phyloP scores from a whole-genome alignment of 2,329 filamentous ascomycete genomes.

The Fusarium siculi region DNA sequence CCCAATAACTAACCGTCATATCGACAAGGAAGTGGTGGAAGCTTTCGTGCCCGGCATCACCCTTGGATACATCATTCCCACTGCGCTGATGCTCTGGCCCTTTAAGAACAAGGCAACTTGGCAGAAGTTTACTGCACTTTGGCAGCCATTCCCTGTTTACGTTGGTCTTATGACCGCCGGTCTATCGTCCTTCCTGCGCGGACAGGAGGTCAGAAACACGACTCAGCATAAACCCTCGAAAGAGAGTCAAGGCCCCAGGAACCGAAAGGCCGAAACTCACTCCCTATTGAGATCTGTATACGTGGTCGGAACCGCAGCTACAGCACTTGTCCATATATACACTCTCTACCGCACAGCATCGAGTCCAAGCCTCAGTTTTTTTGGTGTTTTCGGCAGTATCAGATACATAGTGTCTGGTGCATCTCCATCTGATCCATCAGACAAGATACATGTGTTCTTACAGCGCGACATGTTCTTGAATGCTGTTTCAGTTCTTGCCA shows the following conservation, averaged over 20 bases:
- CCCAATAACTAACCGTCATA: accelerated
- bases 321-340: background rate
- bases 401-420: background rate
- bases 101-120: background rate
- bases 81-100: background rate
- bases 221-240: background rate
- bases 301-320: background rate
- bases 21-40: background rate
- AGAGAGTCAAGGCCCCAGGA: accelerated
- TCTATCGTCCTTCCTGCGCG: accelerated
- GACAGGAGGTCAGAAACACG: accelerated
- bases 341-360: background rate
- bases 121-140: background rate
- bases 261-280: accelerated
- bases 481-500: background rate
- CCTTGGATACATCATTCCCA: background rate
- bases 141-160: constrained; percentile 4
- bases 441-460: background rate
- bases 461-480: constrained; percentile 16
- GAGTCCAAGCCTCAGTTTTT: background rate
- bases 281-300: background rate
- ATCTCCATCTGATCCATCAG: accelerated
- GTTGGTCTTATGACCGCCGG: background rate
- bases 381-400: background rate
- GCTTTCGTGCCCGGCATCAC: background rate